Evolutionary conservation across 2,329 filamentous ascomycete species (phyloP), one percentile per base, ranked within the genome.

Genomic region (Beauveria rudraprayagi): DNA sequence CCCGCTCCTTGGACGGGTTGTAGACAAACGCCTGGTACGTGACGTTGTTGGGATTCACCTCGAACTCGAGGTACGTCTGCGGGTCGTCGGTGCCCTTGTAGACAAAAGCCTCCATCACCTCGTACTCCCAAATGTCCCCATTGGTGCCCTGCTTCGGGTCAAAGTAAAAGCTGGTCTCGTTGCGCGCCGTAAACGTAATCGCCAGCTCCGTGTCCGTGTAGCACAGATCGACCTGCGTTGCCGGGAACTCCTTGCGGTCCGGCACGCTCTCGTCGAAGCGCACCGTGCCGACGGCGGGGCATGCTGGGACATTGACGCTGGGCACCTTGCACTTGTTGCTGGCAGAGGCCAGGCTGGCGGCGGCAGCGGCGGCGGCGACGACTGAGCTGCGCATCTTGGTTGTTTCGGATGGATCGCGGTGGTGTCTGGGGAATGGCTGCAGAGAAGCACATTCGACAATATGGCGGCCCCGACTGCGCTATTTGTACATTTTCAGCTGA

Each of bases 11-110:
- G 65, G 75, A 74, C 4, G 77, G 78, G 66, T 81, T 81, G 70
- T 78, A 80, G 65, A 81, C 75, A 62, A 80, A 78, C 9, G 78
- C 76, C 64, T 80, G 77, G 70, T 77, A 81, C 24, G 78, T 81
- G 57, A 77, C 73, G 62, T 81, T 81, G 71, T 79, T 78, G 55
- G 79, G 79, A 66, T 69, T 79, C 47, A 81, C 74, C 67, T 81
- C 79, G 65, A 79, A 78, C 69, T 81, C 79, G 62, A 81, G 70
- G 66, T 81, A 81, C 1, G 74, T 78, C 68, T 76, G 71, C 0
- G 79, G 79, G 66, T 80, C 76, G 44, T 73, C 71, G 62, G 70
- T 75, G 57, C 79, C 79, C 40, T 68, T 72, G 66, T 76, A 71
- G 63, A 81, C 73, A 65, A 81, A 81, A 11, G 74, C 74, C 65